These are phyloP conservation scores for Microbotryum silenes-acaulis DNA, from an alignment of 1,284 basidiomycete genomes.

Conservation along the genomic window DNA sequence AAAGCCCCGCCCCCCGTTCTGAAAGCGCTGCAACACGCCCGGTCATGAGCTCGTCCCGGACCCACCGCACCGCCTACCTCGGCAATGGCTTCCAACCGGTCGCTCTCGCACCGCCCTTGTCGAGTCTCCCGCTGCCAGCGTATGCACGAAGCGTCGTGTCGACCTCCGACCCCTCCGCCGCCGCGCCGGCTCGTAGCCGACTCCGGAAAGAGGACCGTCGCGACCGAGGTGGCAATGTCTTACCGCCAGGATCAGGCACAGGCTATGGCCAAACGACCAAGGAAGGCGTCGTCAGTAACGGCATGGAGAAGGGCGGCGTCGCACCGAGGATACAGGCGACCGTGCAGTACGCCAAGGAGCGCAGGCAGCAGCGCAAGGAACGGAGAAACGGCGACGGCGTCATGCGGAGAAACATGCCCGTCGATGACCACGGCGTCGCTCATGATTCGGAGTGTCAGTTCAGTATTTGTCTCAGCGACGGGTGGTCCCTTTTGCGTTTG, in stretches of 20 bases:
- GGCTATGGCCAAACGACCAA: conserved; percentile 4
- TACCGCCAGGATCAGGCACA: conserved; percentile 9
- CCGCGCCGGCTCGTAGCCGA: conserved; percentile 12
- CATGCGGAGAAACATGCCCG: conserved; percentile 11
- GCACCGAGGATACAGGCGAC: conserved; percentile 24
- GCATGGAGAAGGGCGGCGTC: conserved; percentile 7
- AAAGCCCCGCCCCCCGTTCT: no score
- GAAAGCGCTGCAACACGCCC: no score
- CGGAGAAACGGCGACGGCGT: conserved; percentile 20
- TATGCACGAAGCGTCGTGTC: neutral
- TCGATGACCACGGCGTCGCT: conserved; percentile 24
- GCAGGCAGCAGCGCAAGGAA: conserved; percentile 15
- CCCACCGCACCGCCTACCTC: neutral
- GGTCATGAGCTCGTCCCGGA: neutral
- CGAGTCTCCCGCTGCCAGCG: conserved; percentile 1
- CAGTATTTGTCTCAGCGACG: neutral
- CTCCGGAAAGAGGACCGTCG: conserved; percentile 10
- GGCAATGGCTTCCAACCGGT: neutral
- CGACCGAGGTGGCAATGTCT: conserved; percentile 18
- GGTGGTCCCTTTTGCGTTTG: no score
- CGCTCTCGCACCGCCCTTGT: neutral
- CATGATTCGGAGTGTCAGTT: conserved; percentile 31
- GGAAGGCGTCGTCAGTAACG: conserved; percentile 10
- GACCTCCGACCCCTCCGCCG: neutral
- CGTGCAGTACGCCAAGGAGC: conserved; percentile 22